These are phyloP conservation scores for Helenozyma baotianmanensis DNA, from an alignment of 805 yeast genomes.

Conservation along the genomic window DNA sequence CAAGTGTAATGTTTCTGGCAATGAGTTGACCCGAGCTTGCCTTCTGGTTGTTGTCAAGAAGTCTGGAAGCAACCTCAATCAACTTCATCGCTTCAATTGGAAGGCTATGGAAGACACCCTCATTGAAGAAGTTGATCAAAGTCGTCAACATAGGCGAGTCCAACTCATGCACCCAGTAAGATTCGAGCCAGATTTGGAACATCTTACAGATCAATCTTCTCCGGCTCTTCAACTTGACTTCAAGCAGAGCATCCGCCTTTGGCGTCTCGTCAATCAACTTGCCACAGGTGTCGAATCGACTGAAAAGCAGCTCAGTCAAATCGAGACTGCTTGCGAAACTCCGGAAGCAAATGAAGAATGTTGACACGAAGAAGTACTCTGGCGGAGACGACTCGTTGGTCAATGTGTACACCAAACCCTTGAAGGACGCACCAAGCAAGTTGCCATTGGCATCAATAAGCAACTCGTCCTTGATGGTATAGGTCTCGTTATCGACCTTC, in stretches of 20 bases:
- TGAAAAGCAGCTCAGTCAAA: conserved; percentile 61
- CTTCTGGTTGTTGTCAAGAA: conserved; percentile 32
- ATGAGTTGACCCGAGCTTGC: conserved; percentile 42
- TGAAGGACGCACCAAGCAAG: conserved; percentile 66
- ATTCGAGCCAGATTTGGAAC: conserved; percentile 82
- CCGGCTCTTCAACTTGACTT: conserved; percentile 47
- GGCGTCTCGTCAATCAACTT: conserved; percentile 26
- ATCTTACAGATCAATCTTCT: conserved; percentile 63
- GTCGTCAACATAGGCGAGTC: conserved; percentile 66
- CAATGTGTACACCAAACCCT: conserved; percentile 58
- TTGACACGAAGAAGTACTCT: conserved; percentile 62
- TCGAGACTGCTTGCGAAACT: conserved; percentile 65
- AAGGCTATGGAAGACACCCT: conserved; percentile 54
- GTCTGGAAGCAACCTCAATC: conserved; percentile 57
- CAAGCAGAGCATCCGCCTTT: conserved; percentile 27
- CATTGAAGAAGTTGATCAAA: conserved; percentile 73
- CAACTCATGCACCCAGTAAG: conserved; percentile 70
- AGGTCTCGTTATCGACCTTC: conserved; percentile 5
- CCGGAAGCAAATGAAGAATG: conserved; percentile 74
- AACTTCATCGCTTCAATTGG: conserved; percentile 65
- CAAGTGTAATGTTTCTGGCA: conserved; percentile 45
- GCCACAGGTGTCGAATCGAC: conserved; percentile 48
- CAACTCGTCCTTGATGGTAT: conserved; percentile 40
- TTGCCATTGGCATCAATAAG: conserved; percentile 47
- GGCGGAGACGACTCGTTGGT: conserved; percentile 66